phyloP scores from a whole-genome alignment of 2,329 filamentous ascomycete species.

The Alternaria gaisen region DNA sequence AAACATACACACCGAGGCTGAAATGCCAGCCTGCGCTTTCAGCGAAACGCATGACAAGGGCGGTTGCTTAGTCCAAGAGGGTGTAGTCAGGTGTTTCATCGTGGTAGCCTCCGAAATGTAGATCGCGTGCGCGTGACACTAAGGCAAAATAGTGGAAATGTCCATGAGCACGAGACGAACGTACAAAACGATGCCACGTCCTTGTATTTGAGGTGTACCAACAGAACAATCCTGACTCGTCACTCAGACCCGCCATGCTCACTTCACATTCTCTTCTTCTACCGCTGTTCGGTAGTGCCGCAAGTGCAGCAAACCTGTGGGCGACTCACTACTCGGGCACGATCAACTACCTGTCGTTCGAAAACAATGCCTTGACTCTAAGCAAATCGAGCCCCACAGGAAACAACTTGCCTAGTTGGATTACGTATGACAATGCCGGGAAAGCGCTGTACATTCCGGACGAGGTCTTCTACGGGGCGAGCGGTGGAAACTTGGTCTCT shows the following conservation, averaged over 20 bases:
- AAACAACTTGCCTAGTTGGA: slow-evolving; percentile 42
- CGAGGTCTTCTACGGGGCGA: slow-evolving; percentile 31
- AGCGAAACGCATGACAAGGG: slow-evolving; percentile 12
- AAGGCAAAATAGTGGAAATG: slow-evolving; percentile 17
- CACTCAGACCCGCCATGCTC: slow-evolving; percentile 31
- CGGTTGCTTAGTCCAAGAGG: slow-evolving; percentile 15
- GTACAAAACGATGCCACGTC: slow-evolving; percentile 20
- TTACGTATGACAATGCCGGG: slow-evolving; percentile 40
- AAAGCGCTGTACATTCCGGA: slow-evolving; percentile 41
- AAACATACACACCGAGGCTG: slow-evolving; percentile 11
- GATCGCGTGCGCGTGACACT: slow-evolving; percentile 21
- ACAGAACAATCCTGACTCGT: background rate
- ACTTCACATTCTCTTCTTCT: slow-evolving; percentile 31
- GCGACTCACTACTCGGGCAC: slow-evolving; percentile 45
- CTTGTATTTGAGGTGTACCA: background rate
- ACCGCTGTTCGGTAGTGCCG: slow-evolving; percentile 37
- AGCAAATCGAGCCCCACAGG: slow-evolving; percentile 29
- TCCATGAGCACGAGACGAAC: slow-evolving; percentile 1
- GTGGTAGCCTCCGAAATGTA: slow-evolving; percentile 14
- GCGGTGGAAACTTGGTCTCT: slow-evolving; percentile 33
- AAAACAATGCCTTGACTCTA: slow-evolving; percentile 33
- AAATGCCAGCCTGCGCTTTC: slow-evolving; percentile 10
- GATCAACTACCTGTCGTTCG: slow-evolving; percentile 39
- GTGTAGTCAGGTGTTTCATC: slow-evolving; percentile 25
- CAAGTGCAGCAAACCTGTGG: slow-evolving; percentile 39